phyloP scores from a whole-genome alignment of 371 early-diverging fungal genomes.

The Rhizomucor miehei region DNA sequence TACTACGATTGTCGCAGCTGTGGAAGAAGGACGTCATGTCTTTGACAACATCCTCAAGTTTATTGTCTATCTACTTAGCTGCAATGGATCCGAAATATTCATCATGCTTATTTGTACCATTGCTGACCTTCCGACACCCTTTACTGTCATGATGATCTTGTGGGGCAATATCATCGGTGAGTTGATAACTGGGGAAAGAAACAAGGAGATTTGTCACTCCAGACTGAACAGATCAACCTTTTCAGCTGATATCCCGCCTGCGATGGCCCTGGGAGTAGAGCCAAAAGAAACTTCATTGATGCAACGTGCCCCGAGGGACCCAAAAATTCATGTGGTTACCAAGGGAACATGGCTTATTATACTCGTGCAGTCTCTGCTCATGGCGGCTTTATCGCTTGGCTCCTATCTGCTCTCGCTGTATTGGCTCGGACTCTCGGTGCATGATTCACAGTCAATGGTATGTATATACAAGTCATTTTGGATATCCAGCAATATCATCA shows the following conservation, averaged over 20 bases:
- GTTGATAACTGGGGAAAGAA: slow-evolving; percentile 24
- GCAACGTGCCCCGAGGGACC: slow-evolving; percentile 72
- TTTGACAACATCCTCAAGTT: slow-evolving; percentile 92
- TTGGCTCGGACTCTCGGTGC: slow-evolving; percentile 25
- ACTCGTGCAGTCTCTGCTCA: slow-evolving; percentile 35
- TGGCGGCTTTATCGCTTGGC: slow-evolving; percentile 58
- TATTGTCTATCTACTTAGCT: slow-evolving; percentile 80
- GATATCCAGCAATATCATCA: too few species aligned
- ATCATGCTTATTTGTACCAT: slow-evolving; percentile 51
- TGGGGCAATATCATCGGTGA: slow-evolving; percentile 48
- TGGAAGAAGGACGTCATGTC: slow-evolving; percentile 79
- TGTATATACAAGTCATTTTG: too few species aligned
- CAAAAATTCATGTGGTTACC: slow-evolving; percentile 56
- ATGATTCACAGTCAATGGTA: slow-evolving; percentile 28
- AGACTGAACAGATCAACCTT: background rate
- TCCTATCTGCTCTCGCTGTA: slow-evolving; percentile 53
- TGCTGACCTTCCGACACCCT: slow-evolving; percentile 47
- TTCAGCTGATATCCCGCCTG: slow-evolving; percentile 65
- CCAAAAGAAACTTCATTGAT: slow-evolving; percentile 73
- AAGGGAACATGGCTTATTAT: slow-evolving; percentile 29
- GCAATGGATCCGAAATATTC: slow-evolving; percentile 77
- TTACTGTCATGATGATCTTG: slow-evolving; percentile 46
- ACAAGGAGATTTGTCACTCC: slow-evolving; percentile 19
- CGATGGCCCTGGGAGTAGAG: slow-evolving; percentile 80
- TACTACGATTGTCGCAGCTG: slow-evolving; percentile 73